Evolutionary conservation across 495 filamentous ascomycete genomes (phyloP), one percentile per base, ranked within the genome.

Genomic region (Tuber melanosporum): DNA sequence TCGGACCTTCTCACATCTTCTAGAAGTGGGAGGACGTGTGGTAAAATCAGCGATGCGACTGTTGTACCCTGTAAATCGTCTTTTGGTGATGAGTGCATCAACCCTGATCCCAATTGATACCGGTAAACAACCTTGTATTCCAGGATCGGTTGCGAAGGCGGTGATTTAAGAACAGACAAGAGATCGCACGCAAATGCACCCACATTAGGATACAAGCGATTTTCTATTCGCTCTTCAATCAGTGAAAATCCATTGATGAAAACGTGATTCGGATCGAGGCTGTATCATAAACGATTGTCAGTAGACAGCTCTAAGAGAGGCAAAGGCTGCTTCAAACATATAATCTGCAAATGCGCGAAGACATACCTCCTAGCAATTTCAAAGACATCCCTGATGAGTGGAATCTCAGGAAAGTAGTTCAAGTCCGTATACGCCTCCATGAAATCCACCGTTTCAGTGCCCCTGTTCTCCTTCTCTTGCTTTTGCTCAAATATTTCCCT

Each of bases 391-490:
- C 88, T 90, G 10, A 99, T 88, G 52, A 97, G 85, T 76, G 90
- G 90, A 80, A 90, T 88, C 20, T 95, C 89, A 10, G 95, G 96
- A 79, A 98, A 97, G 84, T 97, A 98, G 76, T 97, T 90, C 41
- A 86, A 91, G 83, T 98, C 93, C 20, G 98, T 88, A 78, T 95
- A 89, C 72, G 88, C 90, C 74, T 88, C 90, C 79, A 97, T 88
- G 75, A 92, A 85, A 82, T 93, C 89, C 14, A 90, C 91, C 73
- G 92, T 91, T 80, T 91, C 89, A 41, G 96, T 85, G 85, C 94
- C 95, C 77, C 87, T 85, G 71, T 84, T 84, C 82, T 97, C 94
- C 36, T 94, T 88, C 81, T 91, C 87, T 78, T 91, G 91, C 57
- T 94, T 86, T 62, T 89, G 85, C 39, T 90, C 87, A 49, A 91